Evolutionary conservation across 2,329 filamentous ascomycete species (phyloP).

Genomic region (Cercospora zeae-maydis): DNA sequence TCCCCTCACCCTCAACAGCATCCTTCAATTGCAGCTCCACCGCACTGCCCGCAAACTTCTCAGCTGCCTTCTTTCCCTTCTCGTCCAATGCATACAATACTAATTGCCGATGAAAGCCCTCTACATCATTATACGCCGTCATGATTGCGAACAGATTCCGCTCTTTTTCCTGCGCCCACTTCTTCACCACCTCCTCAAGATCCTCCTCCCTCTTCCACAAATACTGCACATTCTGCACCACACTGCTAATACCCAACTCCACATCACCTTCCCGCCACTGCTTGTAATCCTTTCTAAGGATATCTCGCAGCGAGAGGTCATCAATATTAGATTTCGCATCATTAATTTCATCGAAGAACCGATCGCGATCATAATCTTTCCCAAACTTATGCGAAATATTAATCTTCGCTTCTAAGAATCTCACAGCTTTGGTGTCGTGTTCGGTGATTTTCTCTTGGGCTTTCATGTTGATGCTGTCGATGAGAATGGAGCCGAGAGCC

Average conservation of each 20-base stretch:
- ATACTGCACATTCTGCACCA: constrained; percentile 61
- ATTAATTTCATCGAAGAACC: constrained; percentile 59
- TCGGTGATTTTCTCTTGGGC: constrained; percentile 60
- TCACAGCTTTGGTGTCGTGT: constrained; percentile 57
- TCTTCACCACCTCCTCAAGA: constrained; percentile 50
- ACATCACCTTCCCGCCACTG: constrained; percentile 61
- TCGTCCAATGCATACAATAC: constrained; percentile 60
- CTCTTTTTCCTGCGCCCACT: constrained; percentile 55
- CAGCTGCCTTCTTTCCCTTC: constrained; percentile 49
- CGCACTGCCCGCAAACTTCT: constrained; percentile 51
- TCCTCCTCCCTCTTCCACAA: constrained; percentile 54
- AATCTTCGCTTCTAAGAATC: constrained; percentile 57
- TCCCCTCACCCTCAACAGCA: constrained; percentile 45
- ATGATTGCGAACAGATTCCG: constrained; percentile 66
- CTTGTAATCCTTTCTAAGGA: constrained; percentile 82
- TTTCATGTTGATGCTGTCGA: constrained; percentile 67
- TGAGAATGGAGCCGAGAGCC: constrained; percentile 65
- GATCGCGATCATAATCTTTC: constrained; percentile 49
- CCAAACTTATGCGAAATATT: constrained; percentile 36
- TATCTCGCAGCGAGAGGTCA: constrained; percentile 58
- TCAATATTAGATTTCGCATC: constrained; percentile 66
- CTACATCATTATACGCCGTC: constrained; percentile 58
- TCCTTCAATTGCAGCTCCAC: constrained; percentile 55
- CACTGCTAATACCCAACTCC: constrained; percentile 63
- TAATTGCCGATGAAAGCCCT: constrained; percentile 63